These are phyloP conservation scores for Aureobasidium sp. DNA, from an alignment of 2,329 filamentous ascomycete species.

Conservation along the genomic window DNA sequence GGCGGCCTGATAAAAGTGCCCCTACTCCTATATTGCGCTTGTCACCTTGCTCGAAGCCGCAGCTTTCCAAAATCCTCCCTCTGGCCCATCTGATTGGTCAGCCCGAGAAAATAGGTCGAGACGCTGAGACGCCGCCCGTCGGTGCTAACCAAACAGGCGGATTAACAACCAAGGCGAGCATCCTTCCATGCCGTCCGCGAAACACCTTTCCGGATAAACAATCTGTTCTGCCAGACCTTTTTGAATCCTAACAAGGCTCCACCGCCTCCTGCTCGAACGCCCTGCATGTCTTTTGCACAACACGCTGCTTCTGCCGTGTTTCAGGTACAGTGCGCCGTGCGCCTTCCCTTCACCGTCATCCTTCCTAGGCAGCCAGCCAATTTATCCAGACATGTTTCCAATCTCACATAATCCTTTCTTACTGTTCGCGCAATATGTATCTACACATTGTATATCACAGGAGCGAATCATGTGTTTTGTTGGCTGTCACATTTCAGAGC, in stretches of 20 bases:
- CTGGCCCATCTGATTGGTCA: neutral
- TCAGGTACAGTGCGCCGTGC: constrained; percentile 3
- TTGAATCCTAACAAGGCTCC: neutral
- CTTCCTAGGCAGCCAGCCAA: neutral
- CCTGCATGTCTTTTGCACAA: neutral
- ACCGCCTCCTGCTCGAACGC: neutral
- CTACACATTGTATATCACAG: neutral
- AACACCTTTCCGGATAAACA: neutral
- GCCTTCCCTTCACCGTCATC: neutral
- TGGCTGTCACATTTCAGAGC: constrained; percentile 4
- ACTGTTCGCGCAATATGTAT: neutral
- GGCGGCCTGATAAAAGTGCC: neutral
- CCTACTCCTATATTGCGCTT: neutral
- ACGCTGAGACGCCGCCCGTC: neutral
- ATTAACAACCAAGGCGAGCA: neutral
- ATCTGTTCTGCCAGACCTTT: neutral
- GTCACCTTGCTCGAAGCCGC: neutral
- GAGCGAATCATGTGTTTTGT: neutral
- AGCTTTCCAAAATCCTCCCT: neutral
- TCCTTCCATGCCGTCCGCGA: neutral
- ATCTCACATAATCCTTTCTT: neutral
- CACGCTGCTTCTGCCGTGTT: constrained; percentile 3
- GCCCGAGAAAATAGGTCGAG: neutral
- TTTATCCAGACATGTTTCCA: neutral
- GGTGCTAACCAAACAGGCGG: neutral